Percentiles rank a stretch among this genome's conserved stretches.
These are phyloP conservation scores for Aquilaria sinensis DNA, from an alignment of 345 rosid genomes.

Conservation along the genomic window DNA sequence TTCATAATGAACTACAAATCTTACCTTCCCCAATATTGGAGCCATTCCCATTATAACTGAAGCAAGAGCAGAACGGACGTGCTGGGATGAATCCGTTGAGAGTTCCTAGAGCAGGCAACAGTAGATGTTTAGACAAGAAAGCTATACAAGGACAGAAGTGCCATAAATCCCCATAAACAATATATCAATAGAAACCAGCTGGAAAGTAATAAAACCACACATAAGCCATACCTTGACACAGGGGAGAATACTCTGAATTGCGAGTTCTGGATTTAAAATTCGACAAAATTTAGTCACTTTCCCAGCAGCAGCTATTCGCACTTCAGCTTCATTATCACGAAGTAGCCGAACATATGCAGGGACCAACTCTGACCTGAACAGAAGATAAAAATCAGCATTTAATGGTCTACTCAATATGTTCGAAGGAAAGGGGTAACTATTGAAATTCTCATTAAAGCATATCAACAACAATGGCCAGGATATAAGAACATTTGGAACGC, in stretches of 20 bases:
- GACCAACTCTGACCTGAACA: slow-evolving; percentile 64
- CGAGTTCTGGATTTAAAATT: slow-evolving; percentile 81
- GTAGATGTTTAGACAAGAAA: not conserved
- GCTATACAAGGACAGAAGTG: not conserved
- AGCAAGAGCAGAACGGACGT: slow-evolving; percentile 96
- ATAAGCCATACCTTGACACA: slow-evolving; percentile 65
- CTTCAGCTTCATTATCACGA: slow-evolving; percentile 98
- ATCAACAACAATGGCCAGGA: not conserved
- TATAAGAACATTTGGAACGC: no score
- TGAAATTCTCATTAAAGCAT: not conserved
- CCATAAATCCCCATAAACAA: not conserved
- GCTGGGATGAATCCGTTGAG: slow-evolving; percentile 96
- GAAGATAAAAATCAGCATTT: slow-evolving; percentile 5
- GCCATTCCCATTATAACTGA: slow-evolving; percentile 99
- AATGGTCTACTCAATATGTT: no score
- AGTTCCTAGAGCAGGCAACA: slow-evolving; percentile 49
- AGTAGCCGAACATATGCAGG: slow-evolving; percentile 95
- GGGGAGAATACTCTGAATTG: slow-evolving; percentile 79
- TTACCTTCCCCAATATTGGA: slow-evolving; percentile 65
- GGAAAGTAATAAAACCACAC: slow-evolving; percentile 4
- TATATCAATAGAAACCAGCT: not conserved
- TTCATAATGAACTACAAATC: not conserved
- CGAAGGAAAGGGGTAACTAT: not conserved
- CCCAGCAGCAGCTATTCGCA: slow-evolving; percentile 96
- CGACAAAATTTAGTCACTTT: slow-evolving; percentile 93